A percentile compares a stretch with the other conserved stretches of the same genome.
Evolutionary conservation across 2,329 filamentous ascomycete genomes (phyloP).

Genomic region (Arthrobotrys sinensis): DNA sequence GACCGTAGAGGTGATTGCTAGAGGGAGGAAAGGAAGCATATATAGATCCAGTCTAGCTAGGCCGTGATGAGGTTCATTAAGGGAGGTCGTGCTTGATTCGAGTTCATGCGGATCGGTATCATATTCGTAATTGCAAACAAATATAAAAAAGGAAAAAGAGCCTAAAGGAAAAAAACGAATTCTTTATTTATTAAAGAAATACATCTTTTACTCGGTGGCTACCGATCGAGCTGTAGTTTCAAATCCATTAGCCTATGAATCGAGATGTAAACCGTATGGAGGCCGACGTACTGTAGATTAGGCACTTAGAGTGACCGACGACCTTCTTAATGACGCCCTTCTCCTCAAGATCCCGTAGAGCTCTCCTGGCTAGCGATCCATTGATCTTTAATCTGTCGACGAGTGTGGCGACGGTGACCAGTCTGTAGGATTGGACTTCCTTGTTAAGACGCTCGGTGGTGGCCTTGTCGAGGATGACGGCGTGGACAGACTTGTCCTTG

Average conservation of each 20-base stretch:
- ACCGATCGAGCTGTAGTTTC: constrained; percentile 55
- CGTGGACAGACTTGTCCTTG: constrained; percentile 99
- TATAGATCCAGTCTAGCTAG: constrained; percentile 36
- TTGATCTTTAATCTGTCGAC: constrained; percentile 99
- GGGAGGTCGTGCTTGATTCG: constrained; percentile 47
- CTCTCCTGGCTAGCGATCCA: constrained; percentile 92
- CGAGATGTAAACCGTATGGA: background rate
- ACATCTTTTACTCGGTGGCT: constrained; percentile 57
- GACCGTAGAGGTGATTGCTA: constrained; percentile 26
- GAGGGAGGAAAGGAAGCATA: constrained; percentile 30
- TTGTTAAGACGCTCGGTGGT: constrained; percentile 99
- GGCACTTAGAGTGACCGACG: constrained; percentile 95
- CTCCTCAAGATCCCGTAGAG: constrained; percentile 93
- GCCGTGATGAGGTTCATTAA: constrained; percentile 48
- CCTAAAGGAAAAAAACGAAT: constrained; percentile 40
- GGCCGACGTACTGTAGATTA: constrained; percentile 88
- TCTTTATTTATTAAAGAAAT: constrained; percentile 55
- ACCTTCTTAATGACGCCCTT: constrained; percentile 99
- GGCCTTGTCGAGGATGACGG: constrained; percentile 97
- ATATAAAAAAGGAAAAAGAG: constrained; percentile 35
- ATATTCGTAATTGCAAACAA: constrained; percentile 50
- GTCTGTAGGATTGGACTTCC: constrained; percentile 99
- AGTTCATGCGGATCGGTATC: constrained; percentile 59
- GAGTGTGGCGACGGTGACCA: constrained; percentile 97
- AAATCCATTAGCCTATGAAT: constrained; percentile 18